Percentiles rank a stretch among this genome's conserved stretches.
Conservation (phyloP, 1,284 basidiomycete species). For the Moesziomyces antarcticus region DNA sequence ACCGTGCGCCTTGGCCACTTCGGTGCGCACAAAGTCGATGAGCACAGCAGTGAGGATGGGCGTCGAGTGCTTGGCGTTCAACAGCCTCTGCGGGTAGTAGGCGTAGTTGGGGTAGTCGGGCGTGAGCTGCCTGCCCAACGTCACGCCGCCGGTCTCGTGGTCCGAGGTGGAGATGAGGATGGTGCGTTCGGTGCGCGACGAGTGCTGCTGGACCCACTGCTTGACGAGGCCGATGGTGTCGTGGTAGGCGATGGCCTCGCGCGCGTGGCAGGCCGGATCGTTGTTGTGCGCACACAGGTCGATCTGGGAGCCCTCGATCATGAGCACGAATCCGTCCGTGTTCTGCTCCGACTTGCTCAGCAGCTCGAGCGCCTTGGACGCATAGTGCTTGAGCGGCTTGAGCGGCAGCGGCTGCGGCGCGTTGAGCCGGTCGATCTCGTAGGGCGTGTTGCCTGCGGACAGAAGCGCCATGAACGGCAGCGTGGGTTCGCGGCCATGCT, state of each 20-base stretch:
- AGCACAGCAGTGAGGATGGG: constrained; percentile 56
- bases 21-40: constrained; percentile 43
- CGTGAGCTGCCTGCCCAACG: constrained; percentile 67
- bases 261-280: constrained; percentile 56
- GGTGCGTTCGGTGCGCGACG: constrained; percentile 59
- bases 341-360: constrained; percentile 20
- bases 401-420: constrained; percentile 41
- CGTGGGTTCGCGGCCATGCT: constrained; percentile 13
- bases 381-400: constrained; percentile 40
- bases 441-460: constrained; percentile 61
- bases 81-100: constrained; percentile 67
- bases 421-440: constrained; percentile 60
- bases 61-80: constrained; percentile 66
- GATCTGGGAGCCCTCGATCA: constrained; percentile 66
- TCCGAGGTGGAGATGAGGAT: constrained; percentile 68
- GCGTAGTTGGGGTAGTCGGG: constrained; percentile 63
- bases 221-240: constrained; percentile 65
- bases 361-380: constrained; percentile 43
- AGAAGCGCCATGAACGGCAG: constrained; percentile 55
- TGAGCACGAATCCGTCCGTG: constrained; percentile 60
- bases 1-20: constrained; percentile 3
- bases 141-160: constrained; percentile 69
- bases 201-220: constrained; percentile 61
- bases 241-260: constrained; percentile 69
- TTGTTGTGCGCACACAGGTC: constrained; percentile 64